A percentile compares a stretch with the other conserved stretches of the same genome.
Evolutionary conservation across 2,329 filamentous ascomycete species (phyloP).

Genomic region (Thielaviopsis euricoi): DNA sequence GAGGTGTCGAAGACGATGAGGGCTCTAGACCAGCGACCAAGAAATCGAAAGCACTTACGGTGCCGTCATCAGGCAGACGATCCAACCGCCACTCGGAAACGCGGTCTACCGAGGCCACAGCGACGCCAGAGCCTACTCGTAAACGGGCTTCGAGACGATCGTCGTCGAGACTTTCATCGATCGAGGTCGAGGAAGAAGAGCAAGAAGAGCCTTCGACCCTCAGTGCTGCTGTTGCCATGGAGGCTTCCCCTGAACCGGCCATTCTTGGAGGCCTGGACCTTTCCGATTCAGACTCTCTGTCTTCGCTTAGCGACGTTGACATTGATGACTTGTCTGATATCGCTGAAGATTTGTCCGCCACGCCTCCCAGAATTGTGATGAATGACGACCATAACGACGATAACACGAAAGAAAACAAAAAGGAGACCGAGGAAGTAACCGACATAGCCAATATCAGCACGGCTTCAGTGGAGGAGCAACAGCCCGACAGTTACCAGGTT

Average conservation of each 20-base stretch:
- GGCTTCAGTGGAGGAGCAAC: background rate
- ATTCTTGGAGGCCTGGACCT: background rate
- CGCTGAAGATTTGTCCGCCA: background rate
- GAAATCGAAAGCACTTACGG: background rate
- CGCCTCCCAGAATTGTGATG: background rate
- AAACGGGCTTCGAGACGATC: no score
- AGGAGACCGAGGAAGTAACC: background rate
- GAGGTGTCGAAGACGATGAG: background rate
- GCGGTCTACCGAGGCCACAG: no score
- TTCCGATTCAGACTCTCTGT: conserved; percentile 7
- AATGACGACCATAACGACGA: no score
- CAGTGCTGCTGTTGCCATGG: background rate
- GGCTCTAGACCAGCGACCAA: background rate
- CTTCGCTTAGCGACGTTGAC: conserved; percentile 10
- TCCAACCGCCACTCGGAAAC: no score
- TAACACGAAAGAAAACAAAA: no score
- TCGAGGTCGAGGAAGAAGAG: background rate
- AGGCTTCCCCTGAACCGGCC: background rate
- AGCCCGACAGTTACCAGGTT: conserved; percentile 11
- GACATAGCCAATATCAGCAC: background rate
- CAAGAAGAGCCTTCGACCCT: background rate
- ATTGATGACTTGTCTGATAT: conserved; percentile 9
- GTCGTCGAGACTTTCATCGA: background rate
- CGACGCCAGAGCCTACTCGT: no score
- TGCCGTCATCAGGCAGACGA: no score